Evolutionary conservation across 2,329 filamentous ascomycete genomes (phyloP).

Genomic region (Balansia obtecta): DNA sequence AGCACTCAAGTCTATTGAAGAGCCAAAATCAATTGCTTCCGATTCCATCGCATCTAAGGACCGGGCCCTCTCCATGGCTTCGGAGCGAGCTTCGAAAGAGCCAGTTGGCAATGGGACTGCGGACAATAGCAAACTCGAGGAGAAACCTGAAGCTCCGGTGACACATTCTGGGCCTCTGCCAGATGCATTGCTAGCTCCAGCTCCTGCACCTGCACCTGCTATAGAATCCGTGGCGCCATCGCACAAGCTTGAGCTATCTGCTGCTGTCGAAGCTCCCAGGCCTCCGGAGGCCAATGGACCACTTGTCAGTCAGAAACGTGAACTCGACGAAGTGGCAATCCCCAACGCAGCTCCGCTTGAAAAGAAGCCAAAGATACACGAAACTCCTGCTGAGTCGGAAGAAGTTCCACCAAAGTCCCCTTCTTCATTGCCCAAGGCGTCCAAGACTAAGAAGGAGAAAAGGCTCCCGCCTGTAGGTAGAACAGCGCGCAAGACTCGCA

Average conservation of each 20-base stretch:
- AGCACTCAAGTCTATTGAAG: conserved; percentile 3
- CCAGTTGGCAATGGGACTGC: not conserved
- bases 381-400: conserved; percentile 3
- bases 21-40: not conserved
- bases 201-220: conserved; percentile 6
- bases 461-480: conserved; percentile 21
- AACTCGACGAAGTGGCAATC: conserved; percentile 22
- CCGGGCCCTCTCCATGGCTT: not conserved
- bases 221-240: conserved; percentile 1
- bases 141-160: conserved; percentile 2
- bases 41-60: not conserved
- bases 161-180: conserved; percentile 6
- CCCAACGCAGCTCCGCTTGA: conserved; percentile 12
- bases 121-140: not conserved
- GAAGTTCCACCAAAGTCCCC: not conserved
- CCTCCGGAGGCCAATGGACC: conserved; percentile 12
- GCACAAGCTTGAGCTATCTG: not conserved
- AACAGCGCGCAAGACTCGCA: conserved; percentile 30
- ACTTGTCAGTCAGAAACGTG: conserved; percentile 24
- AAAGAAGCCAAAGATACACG: conserved; percentile 30
- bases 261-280: conserved; percentile 6
- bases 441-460: conserved; percentile 24
- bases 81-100: not conserved
- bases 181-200: conserved; percentile 5
- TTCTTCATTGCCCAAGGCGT: conserved; percentile 14